Evolutionary conservation across 192 early-diverging fungal species (phyloP).

Genomic region (Haplosporangium gracile): DNA sequence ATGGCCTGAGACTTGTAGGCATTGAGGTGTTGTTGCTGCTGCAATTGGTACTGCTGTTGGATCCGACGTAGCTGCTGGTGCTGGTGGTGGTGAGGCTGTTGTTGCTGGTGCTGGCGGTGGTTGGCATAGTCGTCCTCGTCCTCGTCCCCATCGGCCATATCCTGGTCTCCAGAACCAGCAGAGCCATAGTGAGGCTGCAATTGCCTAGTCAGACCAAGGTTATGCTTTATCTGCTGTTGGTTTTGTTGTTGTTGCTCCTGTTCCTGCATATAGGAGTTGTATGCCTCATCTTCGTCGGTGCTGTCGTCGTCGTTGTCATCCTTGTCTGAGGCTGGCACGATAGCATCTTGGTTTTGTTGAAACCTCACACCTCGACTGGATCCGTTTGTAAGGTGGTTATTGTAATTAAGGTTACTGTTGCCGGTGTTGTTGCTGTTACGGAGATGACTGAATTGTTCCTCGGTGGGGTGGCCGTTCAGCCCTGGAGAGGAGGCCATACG

Average conservation of each 20-base stretch:
- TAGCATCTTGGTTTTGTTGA: slow-evolving; percentile 36
- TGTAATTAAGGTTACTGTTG: slow-evolving; percentile 11
- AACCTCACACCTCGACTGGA: neutral
- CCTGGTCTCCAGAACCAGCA: neutral
- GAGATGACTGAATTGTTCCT: neutral
- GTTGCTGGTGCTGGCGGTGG: slow-evolving; percentile 18
- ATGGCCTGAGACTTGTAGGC: slow-evolving; percentile 53
- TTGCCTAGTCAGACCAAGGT: slow-evolving; percentile 3
- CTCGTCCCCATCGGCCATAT: slow-evolving; percentile 12
- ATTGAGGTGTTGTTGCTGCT: slow-evolving; percentile 47
- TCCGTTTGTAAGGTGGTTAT: slow-evolving; percentile 8
- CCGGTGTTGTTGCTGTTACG: slow-evolving; percentile 10
- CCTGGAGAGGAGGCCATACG: slow-evolving; percentile 14
- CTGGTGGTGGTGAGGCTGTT: slow-evolving; percentile 38
- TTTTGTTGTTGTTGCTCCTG: slow-evolving; percentile 39
- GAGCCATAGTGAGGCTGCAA: slow-evolving; percentile 18
- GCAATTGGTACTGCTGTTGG: slow-evolving; percentile 42
- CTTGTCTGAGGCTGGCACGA: slow-evolving; percentile 47
- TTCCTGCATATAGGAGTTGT: slow-evolving; percentile 46
- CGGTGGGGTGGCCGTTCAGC: neutral
- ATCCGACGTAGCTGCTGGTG: slow-evolving; percentile 49
- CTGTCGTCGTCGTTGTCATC: slow-evolving; percentile 27
- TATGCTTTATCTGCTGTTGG: slow-evolving; percentile 23
- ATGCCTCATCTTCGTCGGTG: slow-evolving; percentile 46
- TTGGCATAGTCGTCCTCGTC: slow-evolving; percentile 13